Base-by-base conservation (phyloP, 176 grass and related monocot genomes). In the Eleusine indica region DNA sequence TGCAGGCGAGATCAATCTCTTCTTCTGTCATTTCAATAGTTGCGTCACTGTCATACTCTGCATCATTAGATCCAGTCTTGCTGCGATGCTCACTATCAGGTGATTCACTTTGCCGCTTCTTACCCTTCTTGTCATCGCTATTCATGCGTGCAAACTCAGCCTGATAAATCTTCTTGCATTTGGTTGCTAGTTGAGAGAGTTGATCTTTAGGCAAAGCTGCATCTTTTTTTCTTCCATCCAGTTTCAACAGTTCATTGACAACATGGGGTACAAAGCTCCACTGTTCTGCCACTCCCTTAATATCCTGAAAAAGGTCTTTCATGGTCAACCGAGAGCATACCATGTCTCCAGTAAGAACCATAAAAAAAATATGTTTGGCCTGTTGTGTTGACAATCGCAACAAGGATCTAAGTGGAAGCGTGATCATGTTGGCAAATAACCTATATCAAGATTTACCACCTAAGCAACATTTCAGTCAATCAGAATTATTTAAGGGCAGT, bases 1-100 rank as follows among this genome's bases (percentile, higher is more conserved):
- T 80, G 82, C 85, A 98, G 4, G 93, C 96, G 42, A 86, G 64
- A 47, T 93, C 82, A 19, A 98, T 95, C 80, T 98, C 96, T 87
- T 98, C 96, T 71, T 98, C 91, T 6, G 91, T 92, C 96, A 98
- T 98, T 37, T 93, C 93, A 37, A 98, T 93, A 7, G 93, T 98
- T 2, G 68, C 76, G 72, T 98, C 96, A 13, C 96, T 98, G 65
- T 98, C 91, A 60, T 86, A 93, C 51, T 88, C 73, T n/a, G 46
- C 76, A 62, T 87, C 89, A 52, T 80, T 75, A 4, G 66, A 25
- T 47, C 17, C 66, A 9, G 70, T 48, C 66, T 85, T 83, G 4
- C 37, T 5, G 18, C 0, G 8, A 65, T 30, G 71, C 71, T 88
- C 47, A 17, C n/a, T 15, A 42, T 73, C 71, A 61, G 40, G 22